Evolutionary conservation across 345 rosid genomes (phyloP), one percentile per base, ranked within the genome.

Genomic region (Syzygium aqueum): DNA sequence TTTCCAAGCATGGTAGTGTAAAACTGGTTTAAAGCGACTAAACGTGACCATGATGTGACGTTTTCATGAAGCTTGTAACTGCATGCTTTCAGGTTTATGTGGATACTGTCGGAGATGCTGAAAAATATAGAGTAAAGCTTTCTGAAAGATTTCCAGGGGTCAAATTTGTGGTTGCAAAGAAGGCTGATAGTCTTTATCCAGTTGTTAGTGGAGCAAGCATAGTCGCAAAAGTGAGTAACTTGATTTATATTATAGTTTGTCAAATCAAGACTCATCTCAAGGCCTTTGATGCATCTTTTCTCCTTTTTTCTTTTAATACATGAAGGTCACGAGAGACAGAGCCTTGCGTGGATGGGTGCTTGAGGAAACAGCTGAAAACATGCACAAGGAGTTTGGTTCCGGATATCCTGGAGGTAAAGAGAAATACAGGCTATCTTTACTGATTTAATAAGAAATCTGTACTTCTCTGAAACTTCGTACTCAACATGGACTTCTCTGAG

Each of bases 141-240:
- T 95, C 94, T 53, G 95, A 94, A 89, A 96, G 94, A 92, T 97
- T 95, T 91, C 92, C 96, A 87, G 93, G 94, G 43, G 90, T 97
- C 89, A 96, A 94, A 90, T 94, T 96, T 90, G 96, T 95, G 30
- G 99, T 96, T 90, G 90, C 99, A 59, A 97, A 97, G 95, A 95
- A 97, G 94, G 99, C 99, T 86, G 99, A 96, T 88, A 96, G 99
- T 92, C 93, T 97, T 30, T 96, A 91, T 92, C 99, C 99, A 59
- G 94, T 96, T 84, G 99, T 96, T 51, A 96, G 99, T 88, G 98
- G 99, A 85, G 99, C 99, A 61, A 95, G 98, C 90, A 97, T 97
- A 90, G 98, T 94, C 25, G 99, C 99, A n/a, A 97, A 97, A 98
- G 99, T 97, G 89, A 87, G 85, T 51, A 57, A 50, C 85, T 88